Conservation (phyloP, 129 eudicot species). For the Artemisia argyi region DNA sequence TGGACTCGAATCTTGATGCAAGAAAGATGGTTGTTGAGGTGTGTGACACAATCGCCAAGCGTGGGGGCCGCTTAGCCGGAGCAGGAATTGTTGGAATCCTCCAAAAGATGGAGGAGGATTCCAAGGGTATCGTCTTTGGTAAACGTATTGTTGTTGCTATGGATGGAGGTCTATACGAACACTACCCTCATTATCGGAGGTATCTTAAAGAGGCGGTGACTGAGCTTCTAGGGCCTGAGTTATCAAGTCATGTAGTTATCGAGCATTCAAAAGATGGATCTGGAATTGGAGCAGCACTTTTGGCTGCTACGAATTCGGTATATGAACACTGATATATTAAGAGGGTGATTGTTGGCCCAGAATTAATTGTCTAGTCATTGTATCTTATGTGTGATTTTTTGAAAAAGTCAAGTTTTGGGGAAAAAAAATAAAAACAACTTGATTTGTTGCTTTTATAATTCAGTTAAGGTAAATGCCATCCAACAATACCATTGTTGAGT, state of each 20-base stretch:
- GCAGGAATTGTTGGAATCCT: constrained; percentile 89
- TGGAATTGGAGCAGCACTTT: constrained; percentile 91
- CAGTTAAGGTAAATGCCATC: not conserved
- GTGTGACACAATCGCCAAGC: constrained; percentile 69
- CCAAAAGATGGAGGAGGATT: constrained; percentile 81
- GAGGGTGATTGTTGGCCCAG: constrained; percentile 6
- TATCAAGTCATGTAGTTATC: constrained; percentile 52
- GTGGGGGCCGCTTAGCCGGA: constrained; percentile 86
- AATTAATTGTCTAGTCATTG: constrained; percentile 18
- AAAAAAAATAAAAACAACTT: not conserved
- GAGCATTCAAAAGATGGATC: constrained; percentile 93
- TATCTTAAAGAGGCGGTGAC: constrained; percentile 70
- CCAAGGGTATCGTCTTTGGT: constrained; percentile 58
- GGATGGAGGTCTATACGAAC: constrained; percentile 93
- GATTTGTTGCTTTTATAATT: not conserved
- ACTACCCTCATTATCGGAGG: constrained; percentile 64
- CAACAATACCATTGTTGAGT: not conserved
- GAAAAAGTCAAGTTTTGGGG: constrained; percentile 1
- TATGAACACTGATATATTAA: constrained; percentile 42
- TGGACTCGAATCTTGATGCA: constrained; percentile 41
- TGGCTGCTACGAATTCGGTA: constrained; percentile 80
- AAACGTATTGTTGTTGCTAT: constrained; percentile 85
- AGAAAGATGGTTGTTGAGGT: constrained; percentile 61
- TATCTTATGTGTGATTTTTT: constrained; percentile 15
- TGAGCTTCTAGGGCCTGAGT: constrained; percentile 66